Conservation (phyloP, 352 stramenopile genomes). For the Stephanocyclus meneghinianus region DNA sequence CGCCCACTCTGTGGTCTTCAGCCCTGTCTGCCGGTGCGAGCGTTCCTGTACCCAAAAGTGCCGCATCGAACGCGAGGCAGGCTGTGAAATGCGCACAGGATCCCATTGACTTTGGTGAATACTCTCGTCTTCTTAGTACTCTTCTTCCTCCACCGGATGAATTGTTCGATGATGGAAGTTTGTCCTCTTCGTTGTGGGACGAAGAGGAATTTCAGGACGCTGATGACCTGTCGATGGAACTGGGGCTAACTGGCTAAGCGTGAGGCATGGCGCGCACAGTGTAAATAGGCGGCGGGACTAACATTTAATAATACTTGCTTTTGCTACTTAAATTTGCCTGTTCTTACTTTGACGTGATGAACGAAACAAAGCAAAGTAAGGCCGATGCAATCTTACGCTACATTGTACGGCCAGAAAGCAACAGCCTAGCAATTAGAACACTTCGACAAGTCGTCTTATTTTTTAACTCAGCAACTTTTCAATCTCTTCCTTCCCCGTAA, state of each 20-base stretch:
- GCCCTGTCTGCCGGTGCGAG: not conserved
- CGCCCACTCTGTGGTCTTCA: not conserved
- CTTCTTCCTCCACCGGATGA: slow-evolving; percentile 27
- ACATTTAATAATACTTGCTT: not conserved
- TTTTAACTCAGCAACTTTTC: slow-evolving; percentile 37
- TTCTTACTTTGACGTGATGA: too few relatives aligned
- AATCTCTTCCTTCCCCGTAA: slow-evolving; percentile 70
- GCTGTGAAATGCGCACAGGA: not conserved
- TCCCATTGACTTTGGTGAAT: slow-evolving; percentile 27
- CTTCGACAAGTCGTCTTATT: not conserved
- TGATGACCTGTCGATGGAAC: not conserved
- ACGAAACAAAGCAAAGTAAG: too few relatives aligned
- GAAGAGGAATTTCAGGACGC: slow-evolving; percentile 1
- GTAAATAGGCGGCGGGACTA: not conserved
- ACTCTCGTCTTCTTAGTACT: slow-evolving; percentile 24
- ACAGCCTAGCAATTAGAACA: too few relatives aligned
- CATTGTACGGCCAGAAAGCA: too few relatives aligned
- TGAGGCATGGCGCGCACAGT: not conserved
- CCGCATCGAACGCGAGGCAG: not conserved
- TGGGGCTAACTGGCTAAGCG: not conserved
- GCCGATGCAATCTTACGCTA: too few relatives aligned
- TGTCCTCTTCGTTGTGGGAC: not conserved
- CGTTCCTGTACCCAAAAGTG: slow-evolving; percentile 2
- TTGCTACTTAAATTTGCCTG: too few relatives aligned
- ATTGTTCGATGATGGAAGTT: slow-evolving; percentile 42